A percentile compares a stretch with the other conserved stretches of the same genome.
phyloP scores from a whole-genome alignment of 306 rosid species.

The Pyrus communis region DNA sequence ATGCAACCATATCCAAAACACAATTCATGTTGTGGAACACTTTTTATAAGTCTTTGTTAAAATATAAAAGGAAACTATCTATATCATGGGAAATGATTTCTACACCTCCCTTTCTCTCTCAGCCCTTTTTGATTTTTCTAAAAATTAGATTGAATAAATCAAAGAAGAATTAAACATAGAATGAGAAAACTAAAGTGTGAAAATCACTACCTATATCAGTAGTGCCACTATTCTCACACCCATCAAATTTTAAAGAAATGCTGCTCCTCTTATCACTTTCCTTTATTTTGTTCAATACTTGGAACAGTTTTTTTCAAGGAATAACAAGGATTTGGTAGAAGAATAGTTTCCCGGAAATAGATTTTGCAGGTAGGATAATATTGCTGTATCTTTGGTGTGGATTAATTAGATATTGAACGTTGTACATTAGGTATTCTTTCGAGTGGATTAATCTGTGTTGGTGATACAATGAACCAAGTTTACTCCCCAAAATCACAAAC shows the following conservation, averaged over 20 bases:
- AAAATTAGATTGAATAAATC: background rate
- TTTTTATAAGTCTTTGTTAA: background rate
- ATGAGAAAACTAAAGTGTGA: no score
- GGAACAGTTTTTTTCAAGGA: background rate
- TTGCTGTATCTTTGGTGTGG: background rate
- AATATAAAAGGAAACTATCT: background rate
- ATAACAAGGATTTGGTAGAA: background rate
- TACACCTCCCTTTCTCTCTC: background rate
- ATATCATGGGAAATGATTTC: no score
- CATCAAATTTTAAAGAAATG: background rate
- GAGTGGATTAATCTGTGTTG: no score
- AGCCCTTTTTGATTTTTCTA: background rate
- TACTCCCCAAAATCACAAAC: no score
- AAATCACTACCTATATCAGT: background rate
- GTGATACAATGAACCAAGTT: no score
- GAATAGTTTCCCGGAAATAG: background rate
- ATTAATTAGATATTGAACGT: background rate
- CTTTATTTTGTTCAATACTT: background rate
- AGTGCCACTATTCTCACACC: background rate
- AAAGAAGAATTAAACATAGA: no score
- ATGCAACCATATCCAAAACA: background rate
- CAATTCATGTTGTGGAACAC: background rate
- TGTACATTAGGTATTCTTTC: no score
- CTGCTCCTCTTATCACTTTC: background rate
- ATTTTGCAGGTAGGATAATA: background rate